These are phyloP conservation scores for Cupressus sempervirens DNA, from an alignment of 75 land plant genomes.

Conservation along the genomic window DNA sequence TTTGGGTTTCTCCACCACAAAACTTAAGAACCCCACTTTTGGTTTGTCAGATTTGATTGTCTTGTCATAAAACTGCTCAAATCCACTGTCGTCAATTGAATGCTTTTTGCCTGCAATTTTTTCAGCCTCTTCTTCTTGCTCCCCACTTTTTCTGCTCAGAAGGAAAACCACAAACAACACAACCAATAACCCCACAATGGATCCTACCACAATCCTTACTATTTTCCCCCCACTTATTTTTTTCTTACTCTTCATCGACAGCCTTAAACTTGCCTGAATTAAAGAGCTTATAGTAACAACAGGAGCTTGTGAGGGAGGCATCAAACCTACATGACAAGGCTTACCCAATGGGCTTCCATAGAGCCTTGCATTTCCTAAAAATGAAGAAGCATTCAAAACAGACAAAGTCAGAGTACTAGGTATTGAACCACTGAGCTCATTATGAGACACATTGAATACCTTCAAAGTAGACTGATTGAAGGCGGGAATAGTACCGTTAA, in stretches of 20 bases:
- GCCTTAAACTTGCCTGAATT: not conserved
- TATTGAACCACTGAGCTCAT: slow-evolving; percentile 54
- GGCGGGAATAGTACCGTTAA: slow-evolving; percentile 59
- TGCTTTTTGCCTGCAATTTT: not conserved
- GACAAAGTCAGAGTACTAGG: slow-evolving; percentile 40
- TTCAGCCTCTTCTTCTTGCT: not conserved
- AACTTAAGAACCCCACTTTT: slow-evolving; percentile 48
- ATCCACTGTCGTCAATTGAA: not conserved
- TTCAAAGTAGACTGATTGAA: slow-evolving; percentile 45
- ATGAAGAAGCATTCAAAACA: slow-evolving; percentile 59
- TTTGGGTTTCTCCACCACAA: slow-evolving; percentile 44
- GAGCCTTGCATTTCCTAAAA: slow-evolving; percentile 42
- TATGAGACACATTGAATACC: slow-evolving; percentile 70
- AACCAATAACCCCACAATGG: not conserved
- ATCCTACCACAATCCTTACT: slow-evolving; percentile 9
- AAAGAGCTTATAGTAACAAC: not conserved
- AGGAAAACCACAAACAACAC: not conserved
- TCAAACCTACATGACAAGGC: slow-evolving; percentile 12
- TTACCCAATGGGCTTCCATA: slow-evolving; percentile 48
- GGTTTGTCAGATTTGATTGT: not conserved
- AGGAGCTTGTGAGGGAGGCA: not conserved
- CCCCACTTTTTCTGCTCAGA: not conserved
- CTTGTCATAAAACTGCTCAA: not conserved
- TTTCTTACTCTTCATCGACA: too few relatives aligned
- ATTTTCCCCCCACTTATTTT: not conserved